phyloP scores from a whole-genome alignment of 2,329 filamentous ascomycete genomes.

The Aspergillus viridinutans region DNA sequence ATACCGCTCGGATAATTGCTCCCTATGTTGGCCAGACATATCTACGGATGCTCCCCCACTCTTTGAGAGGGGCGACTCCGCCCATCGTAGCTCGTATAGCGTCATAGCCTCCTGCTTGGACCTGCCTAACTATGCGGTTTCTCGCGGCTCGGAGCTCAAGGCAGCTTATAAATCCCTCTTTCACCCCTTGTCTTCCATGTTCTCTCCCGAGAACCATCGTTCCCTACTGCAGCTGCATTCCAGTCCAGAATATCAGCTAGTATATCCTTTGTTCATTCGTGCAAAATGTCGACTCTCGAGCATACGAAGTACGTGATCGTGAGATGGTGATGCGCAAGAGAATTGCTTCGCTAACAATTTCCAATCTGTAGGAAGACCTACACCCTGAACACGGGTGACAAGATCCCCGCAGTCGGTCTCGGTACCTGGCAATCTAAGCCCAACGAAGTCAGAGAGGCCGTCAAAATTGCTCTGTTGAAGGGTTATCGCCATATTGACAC shows the following conservation, averaged over 20 bases:
- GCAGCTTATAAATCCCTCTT: slow-evolving; percentile 12
- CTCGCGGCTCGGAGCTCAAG: slow-evolving; percentile 3
- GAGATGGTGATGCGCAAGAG: not conserved
- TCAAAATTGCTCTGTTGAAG: slow-evolving; percentile 45
- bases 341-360: slow-evolving; percentile 1
- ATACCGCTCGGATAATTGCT: not conserved
- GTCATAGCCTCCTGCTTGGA: slow-evolving; percentile 17
- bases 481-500: slow-evolving; percentile 57
- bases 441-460: slow-evolving; percentile 48
- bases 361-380: slow-evolving; percentile 31
- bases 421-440: slow-evolving; percentile 55
- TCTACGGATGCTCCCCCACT: slow-evolving; percentile 2
- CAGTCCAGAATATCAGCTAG: not conserved
- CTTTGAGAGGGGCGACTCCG: slow-evolving; percentile 10
- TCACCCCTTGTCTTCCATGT: not conserved
- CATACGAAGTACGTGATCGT: slow-evolving; percentile 26
- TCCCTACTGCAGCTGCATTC: not conserved
- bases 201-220: not conserved
- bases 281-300: slow-evolving; percentile 25
- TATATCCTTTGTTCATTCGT: slow-evolving; percentile 1
- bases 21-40: not conserved
- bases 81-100: slow-evolving; percentile 18
- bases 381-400: slow-evolving; percentile 48
- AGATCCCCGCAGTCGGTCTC: slow-evolving; percentile 49
- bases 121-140: slow-evolving; percentile 13